Evolutionary conservation across 768 basidiomycete species (phyloP), one percentile per base, ranked within the genome.

Genomic region (Infundibulicybe gibba): DNA sequence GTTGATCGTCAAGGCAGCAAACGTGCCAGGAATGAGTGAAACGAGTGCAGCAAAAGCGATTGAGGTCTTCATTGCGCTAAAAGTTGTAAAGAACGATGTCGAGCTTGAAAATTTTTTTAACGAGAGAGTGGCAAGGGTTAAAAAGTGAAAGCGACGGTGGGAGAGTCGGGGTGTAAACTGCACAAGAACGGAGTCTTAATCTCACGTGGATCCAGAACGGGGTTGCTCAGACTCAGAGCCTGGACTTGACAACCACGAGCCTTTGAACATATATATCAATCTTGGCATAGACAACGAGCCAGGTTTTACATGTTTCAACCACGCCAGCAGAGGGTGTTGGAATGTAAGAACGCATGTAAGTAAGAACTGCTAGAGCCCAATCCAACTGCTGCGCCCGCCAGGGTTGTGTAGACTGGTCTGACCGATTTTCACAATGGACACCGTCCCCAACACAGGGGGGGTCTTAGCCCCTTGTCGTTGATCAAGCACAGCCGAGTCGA

Each of bases 391-490:
- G 40, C 88, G 75, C 3, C 95, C 95, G 1, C 81, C 80, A 0
- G 94, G 83, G 66, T 98, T 99, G 59, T 97, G 95, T 61, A 99
- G 64, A 53, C 81, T 80, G 30, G 93, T 94, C 67, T 97, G 94
- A 4, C 94, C 92, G 61, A 99, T 94, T 66, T 98, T 97, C 41
- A 98, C 77, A 25, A 80, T 73, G 65, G 43, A 43, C 44, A 33
- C 47, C 39, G 9, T 57, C 62, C 15, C 32, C 48, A 20, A 40
- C 30, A 39, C 37, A 19, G 49, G 30, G 15, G 49, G 37, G 14
- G 49, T 52, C 41, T 53, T 56, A 17, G 43, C 41, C 50, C 55
- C 35, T 19, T 38, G 35, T 10, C 17, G n/a, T 38, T 19, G 35
- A 38, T 38, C 35, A 19, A 38, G 35, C 49, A 57, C 59, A 41